Percentiles rank a stretch among this genome's conserved stretches.
These are phyloP conservation scores for Termitomyces titanicus DNA, from an alignment of 768 basidiomycete genomes.

Conservation along the genomic window DNA sequence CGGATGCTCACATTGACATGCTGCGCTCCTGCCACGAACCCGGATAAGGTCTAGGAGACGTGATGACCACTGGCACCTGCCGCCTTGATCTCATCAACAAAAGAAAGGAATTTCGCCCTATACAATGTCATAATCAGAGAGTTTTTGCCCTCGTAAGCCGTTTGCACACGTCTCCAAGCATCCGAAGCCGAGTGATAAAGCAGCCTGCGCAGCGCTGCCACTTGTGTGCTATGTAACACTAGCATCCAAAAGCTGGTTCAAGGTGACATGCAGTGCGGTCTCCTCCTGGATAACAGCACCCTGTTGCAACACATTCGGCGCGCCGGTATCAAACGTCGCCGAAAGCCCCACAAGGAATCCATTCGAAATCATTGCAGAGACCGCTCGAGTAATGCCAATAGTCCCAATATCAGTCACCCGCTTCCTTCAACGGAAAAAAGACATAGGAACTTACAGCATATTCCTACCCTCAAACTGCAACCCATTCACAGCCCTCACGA, in stretches of 20 bases:
- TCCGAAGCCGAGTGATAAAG: constrained; percentile 30
- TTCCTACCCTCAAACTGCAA: constrained; percentile 52
- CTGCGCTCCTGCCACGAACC: constrained; percentile 59
- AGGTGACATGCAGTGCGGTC: constrained; percentile 60
- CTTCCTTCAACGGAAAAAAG: background rate
- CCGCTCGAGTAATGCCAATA: constrained; percentile 63
- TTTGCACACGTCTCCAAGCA: constrained; percentile 33
- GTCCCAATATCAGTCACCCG: constrained; percentile 2
- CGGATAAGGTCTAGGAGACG: constrained; percentile 61
- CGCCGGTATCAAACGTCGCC: constrained; percentile 56
- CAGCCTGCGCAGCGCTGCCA: constrained; percentile 49
- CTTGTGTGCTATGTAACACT: constrained; percentile 67
- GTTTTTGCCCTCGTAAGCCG: constrained; percentile 24
- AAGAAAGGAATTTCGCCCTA: constrained; percentile 60
- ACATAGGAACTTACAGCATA: constrained; percentile 36
- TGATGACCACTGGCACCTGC: constrained; percentile 67
- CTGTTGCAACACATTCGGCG: constrained; percentile 50
- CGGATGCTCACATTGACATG: constrained; percentile 47
- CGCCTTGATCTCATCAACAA: constrained; percentile 58
- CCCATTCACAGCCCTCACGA: constrained; percentile 64
- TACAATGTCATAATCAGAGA: background rate
- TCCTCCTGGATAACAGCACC: constrained; percentile 66
- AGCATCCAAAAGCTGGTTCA: constrained; percentile 31
- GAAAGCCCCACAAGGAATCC: constrained; percentile 65
- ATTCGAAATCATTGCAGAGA: constrained; percentile 52